phyloP scores from a whole-genome alignment of 495 filamentous ascomycete genomes.

The Aspergillus heteromorphus region DNA sequence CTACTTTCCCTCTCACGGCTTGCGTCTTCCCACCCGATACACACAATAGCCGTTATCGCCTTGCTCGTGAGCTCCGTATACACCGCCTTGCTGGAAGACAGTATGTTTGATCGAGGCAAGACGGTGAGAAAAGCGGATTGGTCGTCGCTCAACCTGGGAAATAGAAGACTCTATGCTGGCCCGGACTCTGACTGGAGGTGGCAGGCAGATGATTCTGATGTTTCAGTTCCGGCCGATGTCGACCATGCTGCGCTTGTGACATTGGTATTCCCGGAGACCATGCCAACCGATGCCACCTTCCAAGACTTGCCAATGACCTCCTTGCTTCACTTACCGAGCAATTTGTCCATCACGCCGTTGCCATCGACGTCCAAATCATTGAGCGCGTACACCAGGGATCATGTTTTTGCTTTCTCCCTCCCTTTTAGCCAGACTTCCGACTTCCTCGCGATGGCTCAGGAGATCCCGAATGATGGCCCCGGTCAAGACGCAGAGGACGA shows the following conservation, averaged over 20 bases:
- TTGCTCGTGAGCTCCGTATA: constrained; percentile 7
- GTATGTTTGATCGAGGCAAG: neutral
- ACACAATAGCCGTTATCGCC: neutral
- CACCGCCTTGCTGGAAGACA: neutral
- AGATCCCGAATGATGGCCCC: neutral
- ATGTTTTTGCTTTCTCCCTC: neutral
- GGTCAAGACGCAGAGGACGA: neutral
- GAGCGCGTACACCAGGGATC: neutral
- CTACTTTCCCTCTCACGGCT: neutral
- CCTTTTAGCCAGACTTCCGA: neutral
- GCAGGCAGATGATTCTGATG: neutral
- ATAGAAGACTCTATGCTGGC: neutral
- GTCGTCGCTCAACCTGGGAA: neutral
- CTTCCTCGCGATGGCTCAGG: neutral
- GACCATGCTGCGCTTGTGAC: neutral
- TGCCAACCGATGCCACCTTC: neutral
- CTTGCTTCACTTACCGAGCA: neutral
- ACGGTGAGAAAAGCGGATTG: neutral
- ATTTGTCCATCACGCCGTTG: constrained; percentile 1
- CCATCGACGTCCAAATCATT: neutral
- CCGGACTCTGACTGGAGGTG: constrained; percentile 1
- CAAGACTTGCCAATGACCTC: neutral
- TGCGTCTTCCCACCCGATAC: neutral
- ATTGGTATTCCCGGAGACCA: neutral
- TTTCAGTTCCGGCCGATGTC: neutral